Percentiles rank a stretch among this genome's conserved stretches.
These are phyloP conservation scores for Dryadomyces quercivorus DNA, from an alignment of 2,329 filamentous ascomycete species.

Conservation along the genomic window DNA sequence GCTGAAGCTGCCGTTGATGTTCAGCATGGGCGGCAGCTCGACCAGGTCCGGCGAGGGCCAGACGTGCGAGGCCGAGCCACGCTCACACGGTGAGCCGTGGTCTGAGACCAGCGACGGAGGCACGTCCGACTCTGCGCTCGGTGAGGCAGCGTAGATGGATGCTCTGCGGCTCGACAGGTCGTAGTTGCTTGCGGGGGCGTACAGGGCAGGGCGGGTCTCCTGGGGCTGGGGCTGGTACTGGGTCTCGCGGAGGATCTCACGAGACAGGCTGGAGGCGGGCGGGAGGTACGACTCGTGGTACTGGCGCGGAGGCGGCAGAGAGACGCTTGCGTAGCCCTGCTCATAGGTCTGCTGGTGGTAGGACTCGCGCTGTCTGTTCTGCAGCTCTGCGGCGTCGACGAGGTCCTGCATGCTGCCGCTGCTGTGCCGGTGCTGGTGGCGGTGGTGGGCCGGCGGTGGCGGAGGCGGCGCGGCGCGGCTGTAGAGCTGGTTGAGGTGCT, in stretches of 20 bases:
- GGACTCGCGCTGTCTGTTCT: neutral
- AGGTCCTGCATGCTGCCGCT: slow-evolving; percentile 2
- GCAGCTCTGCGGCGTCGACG: neutral
- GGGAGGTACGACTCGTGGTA: no score
- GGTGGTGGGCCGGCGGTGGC: slow-evolving; percentile 6
- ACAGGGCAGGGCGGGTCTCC: neutral
- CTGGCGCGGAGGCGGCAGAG: neutral
- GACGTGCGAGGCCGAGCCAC: slow-evolving; percentile 21
- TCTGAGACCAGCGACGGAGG: slow-evolving; percentile 64
- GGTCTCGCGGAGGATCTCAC: no score
- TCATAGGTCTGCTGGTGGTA: neutral
- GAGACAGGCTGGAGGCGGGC: no score
- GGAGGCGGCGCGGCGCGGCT: slow-evolving; percentile 1
- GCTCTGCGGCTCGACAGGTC: neutral
- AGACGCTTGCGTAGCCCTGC: neutral
- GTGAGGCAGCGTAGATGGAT: neutral
- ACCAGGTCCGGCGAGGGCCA: slow-evolving; percentile 21
- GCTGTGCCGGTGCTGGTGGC: slow-evolving; percentile 3
- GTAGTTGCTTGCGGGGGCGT: neutral
- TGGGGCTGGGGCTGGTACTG: neutral
- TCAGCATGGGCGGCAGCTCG: slow-evolving; percentile 26
- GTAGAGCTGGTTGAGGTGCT: neutral
- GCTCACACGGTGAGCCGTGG: slow-evolving; percentile 46
- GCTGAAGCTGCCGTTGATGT: neutral
- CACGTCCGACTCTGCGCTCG: slow-evolving; percentile 11